Conservation (phyloP, 495 filamentous ascomycete genomes). For the Letharia columbiana region DNA sequence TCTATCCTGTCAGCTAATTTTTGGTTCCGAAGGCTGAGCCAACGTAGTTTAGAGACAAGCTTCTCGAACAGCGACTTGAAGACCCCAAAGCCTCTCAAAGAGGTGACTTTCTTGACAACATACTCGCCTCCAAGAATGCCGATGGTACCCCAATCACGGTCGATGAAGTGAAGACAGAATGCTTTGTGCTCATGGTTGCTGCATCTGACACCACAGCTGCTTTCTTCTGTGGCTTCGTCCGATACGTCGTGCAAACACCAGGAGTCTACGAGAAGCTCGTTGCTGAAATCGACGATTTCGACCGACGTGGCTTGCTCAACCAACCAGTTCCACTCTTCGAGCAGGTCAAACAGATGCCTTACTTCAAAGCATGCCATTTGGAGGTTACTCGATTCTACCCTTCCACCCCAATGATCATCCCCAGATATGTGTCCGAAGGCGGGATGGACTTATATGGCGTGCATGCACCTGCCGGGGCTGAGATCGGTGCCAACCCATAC, state of each 20-base stretch:
- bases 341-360: background rate
- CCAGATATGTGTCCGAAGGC: background rate
- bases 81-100: background rate
- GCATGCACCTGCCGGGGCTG: background rate
- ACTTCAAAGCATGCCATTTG: background rate
- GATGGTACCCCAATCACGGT: conserved; percentile 40
- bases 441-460: background rate
- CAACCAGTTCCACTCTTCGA: background rate
- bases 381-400: background rate
- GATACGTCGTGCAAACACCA: background rate
- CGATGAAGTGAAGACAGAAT: conserved; percentile 47
- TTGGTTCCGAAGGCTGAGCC: background rate
- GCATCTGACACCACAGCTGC: conserved; percentile 59
- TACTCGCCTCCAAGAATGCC: conserved; percentile 39
- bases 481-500: background rate
- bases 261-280: background rate
- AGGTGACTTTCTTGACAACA: conserved; percentile 25
- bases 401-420: background rate
- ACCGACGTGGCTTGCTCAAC: background rate
- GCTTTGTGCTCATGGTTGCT: conserved; percentile 48
- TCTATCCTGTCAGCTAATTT: no score
- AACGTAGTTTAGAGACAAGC: conserved; percentile 39
- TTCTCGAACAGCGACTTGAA: conserved; percentile 33
- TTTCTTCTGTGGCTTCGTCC: conserved; percentile 45
- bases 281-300: background rate